A percentile compares a stretch with the other conserved stretches of the same genome.
phyloP scores from a whole-genome alignment of 345 rosid genomes.

The Euphorbia peplus region DNA sequence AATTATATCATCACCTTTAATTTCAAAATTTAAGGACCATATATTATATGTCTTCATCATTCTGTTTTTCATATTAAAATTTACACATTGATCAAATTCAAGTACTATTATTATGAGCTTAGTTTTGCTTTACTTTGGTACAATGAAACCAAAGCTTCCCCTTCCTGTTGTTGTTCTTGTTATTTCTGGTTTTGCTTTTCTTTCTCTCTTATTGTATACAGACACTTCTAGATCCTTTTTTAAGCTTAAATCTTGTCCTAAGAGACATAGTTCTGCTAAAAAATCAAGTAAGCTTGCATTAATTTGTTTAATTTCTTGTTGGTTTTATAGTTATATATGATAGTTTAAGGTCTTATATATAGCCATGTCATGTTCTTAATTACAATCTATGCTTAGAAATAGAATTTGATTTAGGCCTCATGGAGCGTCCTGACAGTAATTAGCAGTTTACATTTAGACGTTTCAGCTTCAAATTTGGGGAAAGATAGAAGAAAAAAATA shows the following conservation, averaged over 20 bases:
- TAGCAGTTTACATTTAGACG: no score
- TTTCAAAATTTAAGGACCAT: no score
- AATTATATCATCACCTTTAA: background rate
- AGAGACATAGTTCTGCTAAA: conserved; percentile 27
- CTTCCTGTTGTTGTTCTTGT: conserved; percentile 42
- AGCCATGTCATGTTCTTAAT: no score
- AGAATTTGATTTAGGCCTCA: no score
- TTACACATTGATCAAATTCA: conserved; percentile 5
- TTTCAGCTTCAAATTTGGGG: no score
- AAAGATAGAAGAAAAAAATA: no score
- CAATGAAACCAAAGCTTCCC: conserved; percentile 53
- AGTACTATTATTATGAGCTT: conserved; percentile 32
- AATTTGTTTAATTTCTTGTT: no score
- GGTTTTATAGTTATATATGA: no score
- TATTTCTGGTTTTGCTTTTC: conserved; percentile 49
- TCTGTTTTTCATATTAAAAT: conserved; percentile 20
- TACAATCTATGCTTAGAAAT: no score
- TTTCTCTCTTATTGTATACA: conserved; percentile 61
- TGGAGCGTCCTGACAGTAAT: no score
- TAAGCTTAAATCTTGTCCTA: conserved; percentile 49
- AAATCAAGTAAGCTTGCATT: conserved; percentile 34
- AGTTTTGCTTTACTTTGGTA: conserved; percentile 24
- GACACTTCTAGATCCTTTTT: conserved; percentile 49
- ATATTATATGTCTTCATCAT: conserved; percentile 31
- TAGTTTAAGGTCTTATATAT: no score